Conservation (phyloP, 1,139 yeast genomes). For the Neolecta irregularis region DNA sequence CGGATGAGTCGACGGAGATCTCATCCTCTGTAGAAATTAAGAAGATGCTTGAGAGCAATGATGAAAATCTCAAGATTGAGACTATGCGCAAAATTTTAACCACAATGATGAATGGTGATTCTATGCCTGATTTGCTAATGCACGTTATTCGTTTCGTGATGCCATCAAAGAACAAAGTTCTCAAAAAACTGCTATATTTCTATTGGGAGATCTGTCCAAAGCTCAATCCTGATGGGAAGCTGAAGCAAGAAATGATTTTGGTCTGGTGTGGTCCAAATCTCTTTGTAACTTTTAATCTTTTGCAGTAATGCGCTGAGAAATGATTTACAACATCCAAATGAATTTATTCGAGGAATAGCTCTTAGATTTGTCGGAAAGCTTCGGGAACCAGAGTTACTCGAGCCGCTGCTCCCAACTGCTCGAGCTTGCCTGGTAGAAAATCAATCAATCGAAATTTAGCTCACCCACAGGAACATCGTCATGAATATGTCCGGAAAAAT, state of each 20-base stretch:
- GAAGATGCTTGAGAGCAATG: conserved; percentile 70
- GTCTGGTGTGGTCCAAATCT: conserved; percentile 36
- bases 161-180: conserved; percentile 84
- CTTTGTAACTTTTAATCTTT: not conserved
- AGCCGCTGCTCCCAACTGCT: conserved; percentile 87
- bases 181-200: conserved; percentile 81
- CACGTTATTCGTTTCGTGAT: conserved; percentile 90
- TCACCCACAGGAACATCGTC: conserved; percentile 52
- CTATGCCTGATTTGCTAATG: conserved; percentile 80
- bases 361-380: conserved; percentile 79
- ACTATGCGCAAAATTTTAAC: conserved; percentile 81
- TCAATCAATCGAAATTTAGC: not conserved
- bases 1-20: conserved; percentile 28
- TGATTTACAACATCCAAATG: conserved; percentile 96
- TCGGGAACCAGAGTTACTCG: conserved; percentile 84
- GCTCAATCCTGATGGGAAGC: conserved; percentile 69
- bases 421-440: conserved; percentile 47
- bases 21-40: conserved; percentile 65
- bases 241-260: conserved; percentile 95
- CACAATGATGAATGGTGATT: conserved; percentile 82
- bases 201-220: conserved; percentile 99
- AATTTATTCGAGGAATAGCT: conserved; percentile 89
- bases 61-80: conserved; percentile 72
- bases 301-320: conserved; percentile 77
- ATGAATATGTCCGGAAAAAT: conserved; percentile 93